These are phyloP conservation scores for Pilobolus umbonatus DNA, from an alignment of 192 early-diverging fungal species.

Conservation along the genomic window DNA sequence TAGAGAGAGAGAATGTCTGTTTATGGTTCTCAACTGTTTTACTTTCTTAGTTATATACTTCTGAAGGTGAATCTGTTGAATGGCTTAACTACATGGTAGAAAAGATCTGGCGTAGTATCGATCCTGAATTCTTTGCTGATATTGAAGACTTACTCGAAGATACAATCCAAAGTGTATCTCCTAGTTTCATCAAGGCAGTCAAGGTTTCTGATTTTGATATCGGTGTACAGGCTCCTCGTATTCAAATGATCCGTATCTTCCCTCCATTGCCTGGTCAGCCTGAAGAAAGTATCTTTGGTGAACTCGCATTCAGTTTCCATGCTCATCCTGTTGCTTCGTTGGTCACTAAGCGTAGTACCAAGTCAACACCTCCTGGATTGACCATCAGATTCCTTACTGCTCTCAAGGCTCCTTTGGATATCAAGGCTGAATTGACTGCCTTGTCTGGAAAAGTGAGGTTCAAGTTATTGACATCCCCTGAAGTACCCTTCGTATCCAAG, in stretches of 20 bases:
- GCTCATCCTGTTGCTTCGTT: constrained; percentile 21
- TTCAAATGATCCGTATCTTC: constrained; percentile 27
- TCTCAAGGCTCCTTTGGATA: constrained; percentile 19
- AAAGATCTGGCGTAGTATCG: constrained; percentile 30
- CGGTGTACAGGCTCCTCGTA: constrained; percentile 24
- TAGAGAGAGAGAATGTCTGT: background rate
- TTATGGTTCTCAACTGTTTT: background rate
- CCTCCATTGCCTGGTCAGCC: constrained; percentile 19
- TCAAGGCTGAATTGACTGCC: constrained; percentile 28
- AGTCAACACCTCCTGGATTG: constrained; percentile 22
- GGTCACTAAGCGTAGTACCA: background rate
- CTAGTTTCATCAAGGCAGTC: constrained; percentile 21
- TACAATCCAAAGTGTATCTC: constrained; percentile 15
- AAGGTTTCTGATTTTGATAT: constrained; percentile 33
- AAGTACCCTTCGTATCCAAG: constrained; percentile 28
- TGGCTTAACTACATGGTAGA: constrained; percentile 29
- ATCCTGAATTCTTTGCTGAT: constrained; percentile 20
- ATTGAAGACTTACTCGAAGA: constrained; percentile 31
- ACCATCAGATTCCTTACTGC: constrained; percentile 25
- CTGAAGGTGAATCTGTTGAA: constrained; percentile 23
- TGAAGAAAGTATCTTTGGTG: constrained; percentile 30
- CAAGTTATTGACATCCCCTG: constrained; percentile 26
- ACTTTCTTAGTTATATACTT: constrained; percentile 6
- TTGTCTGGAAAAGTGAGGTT: constrained; percentile 26
- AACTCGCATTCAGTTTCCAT: constrained; percentile 22